Evolutionary conservation across 768 basidiomycete species (phyloP), one percentile per base, ranked within the genome.

Genomic region (Dioszegia aurantiaca): DNA sequence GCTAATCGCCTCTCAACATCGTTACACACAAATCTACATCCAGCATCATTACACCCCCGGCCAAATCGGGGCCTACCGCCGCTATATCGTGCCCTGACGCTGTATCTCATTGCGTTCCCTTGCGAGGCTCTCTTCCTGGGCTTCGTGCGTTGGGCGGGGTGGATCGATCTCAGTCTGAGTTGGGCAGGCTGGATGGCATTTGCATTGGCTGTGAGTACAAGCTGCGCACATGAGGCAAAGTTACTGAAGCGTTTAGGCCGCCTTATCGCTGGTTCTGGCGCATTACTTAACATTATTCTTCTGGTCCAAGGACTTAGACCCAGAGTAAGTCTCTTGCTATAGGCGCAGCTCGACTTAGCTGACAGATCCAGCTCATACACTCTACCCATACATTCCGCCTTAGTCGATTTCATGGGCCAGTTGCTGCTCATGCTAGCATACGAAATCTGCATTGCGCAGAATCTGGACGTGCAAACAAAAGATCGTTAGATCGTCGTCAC

Each of bases 1-100:
- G 86, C 92, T 36, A 95, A 93, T 1, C 83, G 95, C 8, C 80
- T 95, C 4, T 94, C 92, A 1, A 98, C 95, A 0, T 81, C 86
- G 0, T 80, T 97, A 21, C 95, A 99, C 61, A 65, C 72, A 12
- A 28, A 52, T 40, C 40, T 65, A 19, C 56, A 67, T 46, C 61
- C 62, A 9, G n/a, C 41, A 2, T 26, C 40, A 11, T 24, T 47
- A 37, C 36, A 41, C 11, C 47, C 51, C 36, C 17, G 56, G 16
- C 42, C 49, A 27, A 39, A 47, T 24, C 19, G 26, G 11, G 62
- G 67, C 53, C 0, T 77, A 55, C n/a, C 83, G 80, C 36, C 79
- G 80, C 8, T 78, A 0, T 61, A 72, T 31, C 62, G 68, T 14
- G 66, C 69, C 5, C 27, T 68, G 44, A 87, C 88, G 0, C 83